Base-by-base conservation (phyloP, 352 stramenopile genomes). In the Globisporangium splendens region DNA sequence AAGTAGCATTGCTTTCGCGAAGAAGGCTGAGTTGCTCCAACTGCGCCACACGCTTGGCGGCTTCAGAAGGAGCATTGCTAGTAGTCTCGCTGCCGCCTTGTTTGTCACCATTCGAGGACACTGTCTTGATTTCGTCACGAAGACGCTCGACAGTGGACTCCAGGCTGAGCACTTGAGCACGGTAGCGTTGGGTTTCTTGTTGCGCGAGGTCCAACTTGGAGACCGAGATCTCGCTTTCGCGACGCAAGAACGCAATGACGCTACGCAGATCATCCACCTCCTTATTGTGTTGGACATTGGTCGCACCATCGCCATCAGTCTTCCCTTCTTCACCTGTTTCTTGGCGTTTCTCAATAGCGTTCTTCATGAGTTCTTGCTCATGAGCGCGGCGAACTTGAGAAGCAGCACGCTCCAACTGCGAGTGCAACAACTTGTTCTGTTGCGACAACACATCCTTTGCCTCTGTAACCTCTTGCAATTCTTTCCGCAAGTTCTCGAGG, bases 401-500 rank as follows among this genome's bases (percentile, higher is more conserved):
- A 11, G 75, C 72, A 18, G 81, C 72, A 10, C 72, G 75, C 52
- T 91, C 77, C 43, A 93, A 65, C 56, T 93, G 83, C 0, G 76
- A 78, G 55, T 93, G 81, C 6, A 93, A 42, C 39, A 93, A 46
- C 49, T 83, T 79, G 61, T 93, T 91, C 59, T 93, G 83, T 58
- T 90, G 76, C 2, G 49, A 24, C 11, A 93, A 51, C 15, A 55
- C 69, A 12, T 69, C 72, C 54, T 88, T 86, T 14, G 83, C 69
- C 15, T 79, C 64, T 8, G 66, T 52, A 0, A 70, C 77, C 46
- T 89, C 78, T 20, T 75, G 61, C 21, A 90, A 51, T 11, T 77
- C 63, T 43, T 79, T 80, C 59, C 90, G 73, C 48, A 86, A 61
- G 21, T 48, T 67, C 13, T 76, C 59, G 35, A 79, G n/a, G 44